Base-by-base conservation (phyloP, 2,329 filamentous ascomycete genomes). In the Neonectria magnoliae region DNA sequence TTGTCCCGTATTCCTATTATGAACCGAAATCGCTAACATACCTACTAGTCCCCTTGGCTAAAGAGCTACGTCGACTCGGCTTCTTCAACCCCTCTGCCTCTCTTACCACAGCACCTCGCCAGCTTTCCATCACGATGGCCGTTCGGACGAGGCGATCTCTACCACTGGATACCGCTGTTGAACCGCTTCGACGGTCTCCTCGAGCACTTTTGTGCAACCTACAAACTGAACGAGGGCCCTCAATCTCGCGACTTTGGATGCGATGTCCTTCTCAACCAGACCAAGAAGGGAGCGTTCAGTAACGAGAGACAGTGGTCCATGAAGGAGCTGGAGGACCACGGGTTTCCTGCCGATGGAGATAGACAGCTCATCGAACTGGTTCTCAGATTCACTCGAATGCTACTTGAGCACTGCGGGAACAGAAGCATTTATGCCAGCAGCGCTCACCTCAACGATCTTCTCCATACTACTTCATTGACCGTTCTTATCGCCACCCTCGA, bases 401-500 rank as follows among this genome's bases (percentile, higher is more conserved):
- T 99, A 31, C 82, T 98, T 56, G 93, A 98, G 77, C 96, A 97
- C 77, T 99, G 96, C 79, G 96, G 95, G 64, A 99, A 99, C 76
- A 87, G 97, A 71, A 98, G 94, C 81, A 90, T 99, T 73, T 99
- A 98, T 78, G 93, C 91, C 65, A 99, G 96, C 83, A 98, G 95
- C 77, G 86, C 91, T 70, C 93, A 97, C 73, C 83, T 99, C 66
- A 96, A 95, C 76, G 91, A 94, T 76, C 86, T 99, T 44, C 87
- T 99, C 64, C 93, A 98, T 79, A 95, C 92, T 48, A 95, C 93
- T 3, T 94, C 92, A 25, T 85, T 95, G 62, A 88, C 90, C 29
- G 85, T 99, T 53, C 85, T 99, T 58, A 89, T 92, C 75, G 87
- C 87, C 31, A 91, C 93, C 9, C 86, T 99, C 45, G 90, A 92